Percentiles rank a stretch among this genome's conserved stretches.
phyloP scores from a whole-genome alignment of 2,329 filamentous ascomycete genomes.

The Ceratocystis smalleyi region DNA sequence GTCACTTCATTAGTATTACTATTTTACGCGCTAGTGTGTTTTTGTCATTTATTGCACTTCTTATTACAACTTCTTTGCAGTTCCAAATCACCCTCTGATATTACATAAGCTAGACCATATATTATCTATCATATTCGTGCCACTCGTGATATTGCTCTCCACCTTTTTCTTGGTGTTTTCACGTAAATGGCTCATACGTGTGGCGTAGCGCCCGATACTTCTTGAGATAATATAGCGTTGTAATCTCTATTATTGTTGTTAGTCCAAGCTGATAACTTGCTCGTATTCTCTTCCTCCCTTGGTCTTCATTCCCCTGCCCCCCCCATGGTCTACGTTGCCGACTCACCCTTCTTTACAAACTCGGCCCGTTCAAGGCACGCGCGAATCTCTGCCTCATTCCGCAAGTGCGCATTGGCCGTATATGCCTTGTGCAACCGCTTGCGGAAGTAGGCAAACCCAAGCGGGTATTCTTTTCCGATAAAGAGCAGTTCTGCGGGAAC shows the following conservation, averaged over 20 bases:
- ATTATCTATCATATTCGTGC: not conserved
- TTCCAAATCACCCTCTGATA: not conserved
- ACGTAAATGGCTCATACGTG: conserved; percentile 45
- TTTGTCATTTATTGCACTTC: not conserved
- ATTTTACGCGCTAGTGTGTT: not conserved
- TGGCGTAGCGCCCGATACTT: conserved; percentile 73
- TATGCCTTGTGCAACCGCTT: conserved; percentile 75
- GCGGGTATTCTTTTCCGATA: conserved; percentile 72
- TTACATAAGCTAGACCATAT: no score
- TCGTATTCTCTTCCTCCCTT: no score
- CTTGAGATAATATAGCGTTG: conserved; percentile 89
- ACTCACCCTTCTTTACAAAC: conserved; percentile 78
- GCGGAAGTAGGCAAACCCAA: conserved; percentile 68
- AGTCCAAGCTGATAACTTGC: not conserved
- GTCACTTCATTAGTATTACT: not conserved
- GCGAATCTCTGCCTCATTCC: conserved; percentile 59
- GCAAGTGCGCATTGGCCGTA: conserved; percentile 52
- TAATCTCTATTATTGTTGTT: conserved; percentile 49
- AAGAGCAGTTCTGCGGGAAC: conserved; percentile 55
- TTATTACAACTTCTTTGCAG: not conserved
- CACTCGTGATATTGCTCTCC: not conserved
- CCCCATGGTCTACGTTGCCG: not conserved
- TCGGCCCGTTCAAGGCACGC: conserved; percentile 63
- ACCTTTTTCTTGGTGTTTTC: conserved; percentile 9
- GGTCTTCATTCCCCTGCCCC: not conserved